phyloP scores from a whole-genome alignment of 148 eudicot genomes.

The Chenopodium suecicum region DNA sequence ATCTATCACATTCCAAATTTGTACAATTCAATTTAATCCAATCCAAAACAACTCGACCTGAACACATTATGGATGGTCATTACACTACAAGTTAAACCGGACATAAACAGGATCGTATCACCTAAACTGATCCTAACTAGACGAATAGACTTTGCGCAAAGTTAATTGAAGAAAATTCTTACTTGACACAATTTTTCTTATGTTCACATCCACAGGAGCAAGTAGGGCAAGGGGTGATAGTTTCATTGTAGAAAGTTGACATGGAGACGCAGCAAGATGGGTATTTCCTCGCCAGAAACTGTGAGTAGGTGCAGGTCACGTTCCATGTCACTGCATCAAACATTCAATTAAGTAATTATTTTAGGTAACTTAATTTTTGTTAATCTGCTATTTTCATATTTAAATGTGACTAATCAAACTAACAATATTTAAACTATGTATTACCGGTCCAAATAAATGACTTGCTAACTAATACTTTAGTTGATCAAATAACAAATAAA shows the following conservation, averaged over 20 bases:
- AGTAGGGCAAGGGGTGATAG: conserved; percentile 77
- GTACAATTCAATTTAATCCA: too few relatives aligned
- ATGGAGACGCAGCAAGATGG: conserved; percentile 84
- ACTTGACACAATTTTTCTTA: conserved; percentile 71
- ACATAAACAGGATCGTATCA: too few relatives aligned
- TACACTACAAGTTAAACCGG: too few relatives aligned
- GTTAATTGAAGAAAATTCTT: conserved; percentile 17
- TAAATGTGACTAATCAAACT: background rate
- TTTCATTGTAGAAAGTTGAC: conserved; percentile 85
- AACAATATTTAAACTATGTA: background rate
- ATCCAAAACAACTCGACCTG: too few relatives aligned
- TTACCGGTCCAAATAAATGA: background rate
- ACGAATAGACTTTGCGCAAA: too few relatives aligned
- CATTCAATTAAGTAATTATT: background rate
- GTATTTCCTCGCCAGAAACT: conserved; percentile 75
- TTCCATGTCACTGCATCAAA: conserved; percentile 90
- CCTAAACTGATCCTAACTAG: too few relatives aligned
- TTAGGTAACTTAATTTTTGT: background rate
- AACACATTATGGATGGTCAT: too few relatives aligned
- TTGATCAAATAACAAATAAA: too few relatives aligned
- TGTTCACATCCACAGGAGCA: conserved; percentile 91
- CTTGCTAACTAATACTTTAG: background rate
- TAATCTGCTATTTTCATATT: conserved; percentile 14
- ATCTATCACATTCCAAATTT: too few relatives aligned
- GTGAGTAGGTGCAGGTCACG: conserved; percentile 89